A percentile compares a stretch with the other conserved stretches of the same genome.
These are phyloP conservation scores for Plantago elongata DNA, from an alignment of 257 asterid genomes.

Conservation along the genomic window DNA sequence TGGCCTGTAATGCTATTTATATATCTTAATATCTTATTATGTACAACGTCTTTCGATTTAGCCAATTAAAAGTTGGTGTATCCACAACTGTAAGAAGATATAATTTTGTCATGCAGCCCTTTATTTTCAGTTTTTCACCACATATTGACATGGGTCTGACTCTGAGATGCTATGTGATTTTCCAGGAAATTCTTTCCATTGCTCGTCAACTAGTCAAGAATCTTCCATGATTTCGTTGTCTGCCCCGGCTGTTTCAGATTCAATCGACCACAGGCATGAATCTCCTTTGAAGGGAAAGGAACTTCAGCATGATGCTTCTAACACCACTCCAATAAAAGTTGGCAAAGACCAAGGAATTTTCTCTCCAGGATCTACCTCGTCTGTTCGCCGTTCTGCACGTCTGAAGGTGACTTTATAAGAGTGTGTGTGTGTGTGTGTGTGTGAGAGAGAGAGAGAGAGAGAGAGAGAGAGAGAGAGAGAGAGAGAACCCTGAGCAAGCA, in stretches of 20 bases:
- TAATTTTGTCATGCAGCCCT: neutral
- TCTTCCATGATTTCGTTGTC: constrained; percentile 28
- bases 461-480: too few relatives aligned
- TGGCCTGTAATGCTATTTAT: constrained; percentile 16
- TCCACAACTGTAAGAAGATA: neutral
- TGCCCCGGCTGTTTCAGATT: constrained; percentile 43
- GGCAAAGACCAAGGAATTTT: constrained; percentile 24
- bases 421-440: neutral
- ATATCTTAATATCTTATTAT: too few relatives aligned
- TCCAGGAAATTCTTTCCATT: constrained; percentile 30
- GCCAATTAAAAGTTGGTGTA: neutral
- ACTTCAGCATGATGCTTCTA: constrained; percentile 24
- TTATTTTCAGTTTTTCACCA: neutral
- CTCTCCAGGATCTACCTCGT: constrained; percentile 44
- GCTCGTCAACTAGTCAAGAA: constrained; percentile 27
- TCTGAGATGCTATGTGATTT: constrained; percentile 19
- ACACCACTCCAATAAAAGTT: constrained; percentile 28
- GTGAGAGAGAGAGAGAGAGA: too few relatives aligned
- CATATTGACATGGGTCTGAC: constrained; percentile 4
- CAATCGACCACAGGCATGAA: constrained; percentile 39
- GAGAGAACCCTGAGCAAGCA: neutral
- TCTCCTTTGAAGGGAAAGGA: constrained; percentile 28
- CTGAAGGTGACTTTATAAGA: constrained; percentile 33
- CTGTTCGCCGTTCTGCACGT: constrained; percentile 45
- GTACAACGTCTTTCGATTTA: neutral